phyloP scores from a whole-genome alignment of 2,329 filamentous ascomycete species.

The Falciphora oryzae region DNA sequence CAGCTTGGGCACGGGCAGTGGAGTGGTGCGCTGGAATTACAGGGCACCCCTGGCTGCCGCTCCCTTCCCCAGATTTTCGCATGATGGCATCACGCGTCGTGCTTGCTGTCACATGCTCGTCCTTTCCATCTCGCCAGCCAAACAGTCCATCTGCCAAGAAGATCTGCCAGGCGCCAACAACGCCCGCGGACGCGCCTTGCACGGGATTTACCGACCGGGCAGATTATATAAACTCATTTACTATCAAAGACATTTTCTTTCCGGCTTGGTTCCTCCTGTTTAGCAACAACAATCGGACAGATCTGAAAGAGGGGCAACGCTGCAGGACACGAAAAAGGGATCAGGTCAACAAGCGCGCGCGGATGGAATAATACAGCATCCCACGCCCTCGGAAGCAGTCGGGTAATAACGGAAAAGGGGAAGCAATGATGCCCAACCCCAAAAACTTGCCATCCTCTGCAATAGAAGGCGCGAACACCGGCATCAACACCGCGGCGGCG shows the following conservation, averaged over 20 bases:
- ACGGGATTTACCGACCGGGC: background rate
- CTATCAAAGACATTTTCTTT: background rate
- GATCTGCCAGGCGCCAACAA: too few species aligned
- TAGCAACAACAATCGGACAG: background rate
- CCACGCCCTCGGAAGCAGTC: background rate
- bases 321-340: too few species aligned
- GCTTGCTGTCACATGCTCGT: background rate
- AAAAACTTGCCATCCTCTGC: background rate
- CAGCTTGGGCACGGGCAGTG: too few species aligned
- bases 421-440: background rate
- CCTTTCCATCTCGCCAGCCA: background rate
- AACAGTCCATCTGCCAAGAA: background rate
- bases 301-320: background rate
- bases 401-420: background rate
- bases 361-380: background rate
- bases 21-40: background rate
- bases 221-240: background rate
- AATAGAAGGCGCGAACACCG: slow-evolving; percentile 1
- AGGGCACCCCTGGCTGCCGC: background rate
- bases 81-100: background rate
- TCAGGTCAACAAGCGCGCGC: too few species aligned
- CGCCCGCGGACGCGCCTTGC: too few species aligned
- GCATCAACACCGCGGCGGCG: background rate
- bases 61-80: background rate
- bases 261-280: background rate